Percentiles rank a stretch among this genome's conserved stretches.
These are phyloP conservation scores for Cylindrodendrum hubeiense DNA, from an alignment of 2,329 filamentous ascomycete species.

Conservation along the genomic window DNA sequence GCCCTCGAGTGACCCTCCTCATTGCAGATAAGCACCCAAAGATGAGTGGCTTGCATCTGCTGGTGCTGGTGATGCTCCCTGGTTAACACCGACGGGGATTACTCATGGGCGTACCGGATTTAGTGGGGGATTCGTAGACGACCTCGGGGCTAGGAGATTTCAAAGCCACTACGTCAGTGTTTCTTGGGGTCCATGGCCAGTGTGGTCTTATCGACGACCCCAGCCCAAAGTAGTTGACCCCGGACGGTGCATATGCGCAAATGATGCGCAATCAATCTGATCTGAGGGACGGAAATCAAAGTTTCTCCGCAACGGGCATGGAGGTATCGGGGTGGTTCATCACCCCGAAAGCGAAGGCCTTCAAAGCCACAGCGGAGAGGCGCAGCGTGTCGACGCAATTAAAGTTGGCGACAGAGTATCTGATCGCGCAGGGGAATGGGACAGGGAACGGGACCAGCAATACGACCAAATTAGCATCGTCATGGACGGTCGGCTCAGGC, in stretches of 20 bases:
- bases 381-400: neutral
- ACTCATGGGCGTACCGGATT: neutral
- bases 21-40: neutral
- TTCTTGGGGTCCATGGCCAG: neutral
- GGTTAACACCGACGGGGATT: neutral
- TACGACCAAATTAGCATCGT: neutral
- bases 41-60: neutral
- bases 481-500: neutral
- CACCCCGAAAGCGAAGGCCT: constrained; percentile 19
- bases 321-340: constrained; percentile 12
- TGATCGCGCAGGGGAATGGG: neutral
- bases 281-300: neutral
- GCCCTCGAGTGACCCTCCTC: neutral
- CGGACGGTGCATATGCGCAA: neutral
- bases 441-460: too few relatives aligned
- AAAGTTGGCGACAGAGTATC: neutral
- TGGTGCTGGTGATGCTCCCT: neutral
- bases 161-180: neutral
- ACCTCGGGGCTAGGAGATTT: constrained; percentile 10
- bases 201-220: neutral
- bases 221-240: neutral
- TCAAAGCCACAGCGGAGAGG: neutral
- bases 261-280: constrained; percentile 5
- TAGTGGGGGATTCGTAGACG: too few relatives aligned
- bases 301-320: constrained; percentile 1